Percentiles rank a stretch among this genome's conserved stretches.
These are phyloP conservation scores for Elongisporangium prolatum DNA, from an alignment of 352 stramenopile species.

Conservation along the genomic window DNA sequence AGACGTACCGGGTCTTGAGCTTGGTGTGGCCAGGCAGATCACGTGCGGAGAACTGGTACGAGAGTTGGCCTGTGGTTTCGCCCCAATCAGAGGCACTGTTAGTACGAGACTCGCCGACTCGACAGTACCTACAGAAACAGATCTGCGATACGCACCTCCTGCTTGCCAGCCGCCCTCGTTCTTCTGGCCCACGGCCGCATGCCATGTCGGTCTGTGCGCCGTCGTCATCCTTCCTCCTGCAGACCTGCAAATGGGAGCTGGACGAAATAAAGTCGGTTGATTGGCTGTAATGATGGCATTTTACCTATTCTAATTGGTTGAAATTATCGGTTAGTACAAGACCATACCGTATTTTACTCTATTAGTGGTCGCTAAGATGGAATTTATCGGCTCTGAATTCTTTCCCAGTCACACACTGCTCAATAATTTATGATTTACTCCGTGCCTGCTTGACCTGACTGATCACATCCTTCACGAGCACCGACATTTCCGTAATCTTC, in stretches of 20 bases:
- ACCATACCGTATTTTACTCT: too few species aligned
- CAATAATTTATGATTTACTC: constrained; percentile 1
- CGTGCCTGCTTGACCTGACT: constrained; percentile 48
- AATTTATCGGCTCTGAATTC: too few species aligned
- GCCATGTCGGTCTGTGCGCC: constrained; percentile 81
- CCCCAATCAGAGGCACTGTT: not conserved
- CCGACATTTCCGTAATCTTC: constrained; percentile 69
- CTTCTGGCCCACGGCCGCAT: constrained; percentile 80
- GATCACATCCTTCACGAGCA: constrained; percentile 82
- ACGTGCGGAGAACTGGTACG: constrained; percentile 74
- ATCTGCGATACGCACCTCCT: constrained; percentile 32
- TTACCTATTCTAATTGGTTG: not conserved
- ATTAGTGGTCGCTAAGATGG: not conserved
- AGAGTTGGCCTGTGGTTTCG: constrained; percentile 48
- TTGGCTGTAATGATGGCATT: not conserved
- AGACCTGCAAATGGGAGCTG: not conserved
- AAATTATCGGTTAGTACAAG: not conserved
- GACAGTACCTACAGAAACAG: not conserved
- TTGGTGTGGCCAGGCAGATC: constrained; percentile 79
- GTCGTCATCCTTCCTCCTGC: constrained; percentile 67
- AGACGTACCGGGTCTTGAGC: constrained; percentile 72
- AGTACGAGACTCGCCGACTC: not conserved
- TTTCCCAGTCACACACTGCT: constrained; percentile 15
- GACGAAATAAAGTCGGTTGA: not conserved
- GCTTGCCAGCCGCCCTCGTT: constrained; percentile 85